phyloP scores from a whole-genome alignment of 2,329 filamentous ascomycete species.

The Epichloe typhina region DNA sequence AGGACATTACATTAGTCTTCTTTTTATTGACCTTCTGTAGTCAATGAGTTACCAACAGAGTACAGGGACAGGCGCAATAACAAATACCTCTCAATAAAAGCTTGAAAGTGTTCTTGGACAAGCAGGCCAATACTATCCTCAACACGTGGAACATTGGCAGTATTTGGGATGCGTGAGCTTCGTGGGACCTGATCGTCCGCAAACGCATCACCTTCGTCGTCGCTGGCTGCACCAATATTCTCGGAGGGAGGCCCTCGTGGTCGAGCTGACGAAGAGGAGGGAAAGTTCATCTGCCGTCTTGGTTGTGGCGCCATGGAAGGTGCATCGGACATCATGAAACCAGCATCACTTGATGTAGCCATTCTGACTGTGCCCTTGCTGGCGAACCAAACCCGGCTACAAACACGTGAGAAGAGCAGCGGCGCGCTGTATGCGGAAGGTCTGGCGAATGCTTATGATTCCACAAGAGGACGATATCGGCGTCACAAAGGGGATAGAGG shows the following conservation, averaged over 20 bases:
- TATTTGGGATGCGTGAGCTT: slow-evolving; percentile 33
- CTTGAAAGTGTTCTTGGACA: slow-evolving; percentile 64
- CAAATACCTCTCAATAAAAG: slow-evolving; percentile 60
- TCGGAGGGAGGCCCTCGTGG: slow-evolving; percentile 50
- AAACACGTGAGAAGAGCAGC: background rate
- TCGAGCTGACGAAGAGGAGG: slow-evolving; percentile 38
- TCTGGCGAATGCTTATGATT: background rate
- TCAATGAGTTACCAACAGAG: background rate
- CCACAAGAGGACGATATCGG: background rate
- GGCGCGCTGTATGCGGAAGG: background rate
- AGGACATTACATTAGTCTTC: background rate
- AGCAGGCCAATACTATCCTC: slow-evolving; percentile 65
- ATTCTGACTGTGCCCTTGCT: slow-evolving; percentile 16
- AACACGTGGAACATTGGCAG: slow-evolving; percentile 50
- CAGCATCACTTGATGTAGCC: slow-evolving; percentile 42
- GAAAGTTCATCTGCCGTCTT: slow-evolving; percentile 27
- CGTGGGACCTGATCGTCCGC: slow-evolving; percentile 50
- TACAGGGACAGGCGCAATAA: too few species aligned
- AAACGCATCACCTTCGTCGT: slow-evolving; percentile 49
- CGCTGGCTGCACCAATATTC: slow-evolving; percentile 44
- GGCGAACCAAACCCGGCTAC: background rate
- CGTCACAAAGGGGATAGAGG: background rate
- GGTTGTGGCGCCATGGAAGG: slow-evolving; percentile 30
- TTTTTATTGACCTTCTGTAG: background rate
- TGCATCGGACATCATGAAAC: slow-evolving; percentile 44